These are phyloP conservation scores for Coemansia sp. DNA, from an alignment of 192 early-diverging fungal genomes.

Conservation along the genomic window DNA sequence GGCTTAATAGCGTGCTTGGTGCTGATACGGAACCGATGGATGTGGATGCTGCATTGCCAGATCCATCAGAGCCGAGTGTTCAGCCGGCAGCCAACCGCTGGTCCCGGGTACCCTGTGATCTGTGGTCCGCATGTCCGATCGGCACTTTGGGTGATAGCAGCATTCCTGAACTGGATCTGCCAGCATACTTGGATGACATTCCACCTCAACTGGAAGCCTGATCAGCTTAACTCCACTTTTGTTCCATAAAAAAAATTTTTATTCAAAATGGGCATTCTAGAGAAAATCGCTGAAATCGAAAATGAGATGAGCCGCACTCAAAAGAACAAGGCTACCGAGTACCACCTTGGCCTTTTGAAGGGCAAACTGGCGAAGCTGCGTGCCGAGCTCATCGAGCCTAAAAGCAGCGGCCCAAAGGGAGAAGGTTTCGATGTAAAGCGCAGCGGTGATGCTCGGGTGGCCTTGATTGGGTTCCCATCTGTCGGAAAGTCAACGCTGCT, in stretches of 20 bases:
- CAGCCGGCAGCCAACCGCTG: constrained; percentile 15
- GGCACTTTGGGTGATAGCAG: constrained; percentile 23
- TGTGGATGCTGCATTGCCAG: not conserved
- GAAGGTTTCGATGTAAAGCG: constrained; percentile 99
- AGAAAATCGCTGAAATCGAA: constrained; percentile 90
- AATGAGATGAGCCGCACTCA: constrained; percentile 89
- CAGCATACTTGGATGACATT: constrained; percentile 35
- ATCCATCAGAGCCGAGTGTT: no score
- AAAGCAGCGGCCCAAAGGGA: constrained; percentile 63
- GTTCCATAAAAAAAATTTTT: not conserved
- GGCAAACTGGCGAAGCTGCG: constrained; percentile 89
- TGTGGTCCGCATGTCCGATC: constrained; percentile 31
- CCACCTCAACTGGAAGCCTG: not conserved
- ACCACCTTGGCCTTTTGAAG: constrained; percentile 97
- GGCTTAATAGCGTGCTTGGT: constrained; percentile 23
- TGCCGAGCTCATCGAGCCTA: constrained; percentile 71
- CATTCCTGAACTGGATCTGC: constrained; percentile 40
- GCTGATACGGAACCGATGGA: not conserved
- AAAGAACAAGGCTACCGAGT: constrained; percentile 99
- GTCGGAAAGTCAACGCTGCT: constrained; percentile 98
- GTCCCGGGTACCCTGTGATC: constrained; percentile 12
- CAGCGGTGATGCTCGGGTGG: constrained; percentile 93
- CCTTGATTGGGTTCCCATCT: constrained; percentile 95
- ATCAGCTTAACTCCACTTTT: no score
- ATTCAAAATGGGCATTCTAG: constrained; percentile 71